Percentiles rank a stretch among this genome's conserved stretches.
Evolutionary conservation across 768 basidiomycete species (phyloP).

Genomic region (Kwoniella europaea): DNA sequence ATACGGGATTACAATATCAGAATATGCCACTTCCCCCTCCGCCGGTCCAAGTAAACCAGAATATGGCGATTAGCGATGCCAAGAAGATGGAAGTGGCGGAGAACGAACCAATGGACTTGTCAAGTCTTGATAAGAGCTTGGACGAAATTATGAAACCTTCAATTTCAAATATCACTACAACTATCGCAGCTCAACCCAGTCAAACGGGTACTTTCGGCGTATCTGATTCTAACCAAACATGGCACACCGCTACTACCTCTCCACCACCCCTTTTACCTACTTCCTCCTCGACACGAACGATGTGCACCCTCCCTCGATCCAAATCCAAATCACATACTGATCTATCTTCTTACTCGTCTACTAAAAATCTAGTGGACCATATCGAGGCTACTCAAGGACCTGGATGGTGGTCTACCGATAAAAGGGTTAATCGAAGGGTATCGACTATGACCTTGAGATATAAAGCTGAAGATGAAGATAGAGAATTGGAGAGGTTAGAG

Average conservation of each 20-base stretch:
- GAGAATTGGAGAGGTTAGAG: slow-evolving; percentile 13
- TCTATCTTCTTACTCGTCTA: slow-evolving; percentile 23
- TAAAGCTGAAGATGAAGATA: slow-evolving; percentile 1
- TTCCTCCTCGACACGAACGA: slow-evolving; percentile 11
- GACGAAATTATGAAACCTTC: not conserved
- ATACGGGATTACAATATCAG: slow-evolving; percentile 2
- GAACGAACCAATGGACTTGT: not conserved
- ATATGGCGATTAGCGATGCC: too few relatives aligned
- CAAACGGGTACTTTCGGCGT: slow-evolving; percentile 13
- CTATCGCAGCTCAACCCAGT: not conserved
- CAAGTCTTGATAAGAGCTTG: not conserved
- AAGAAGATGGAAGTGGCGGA: not conserved
- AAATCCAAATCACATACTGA: slow-evolving; percentile 33
- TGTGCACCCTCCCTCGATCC: slow-evolving; percentile 18
- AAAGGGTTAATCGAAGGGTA: not conserved
- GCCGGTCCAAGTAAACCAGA: not conserved
- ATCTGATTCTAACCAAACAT: not conserved
- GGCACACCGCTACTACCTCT: not conserved
- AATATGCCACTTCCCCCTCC: slow-evolving; percentile 4
- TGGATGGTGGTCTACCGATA: slow-evolving; percentile 46
- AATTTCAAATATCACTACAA: not conserved
- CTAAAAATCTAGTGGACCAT: slow-evolving; percentile 37
- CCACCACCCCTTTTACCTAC: not conserved
- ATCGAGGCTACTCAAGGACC: slow-evolving; percentile 36
- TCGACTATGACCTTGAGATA: not conserved